A percentile compares a stretch with the other conserved stretches of the same genome.
These are phyloP conservation scores for Endoconidiophora polonica DNA, from an alignment of 2,329 filamentous ascomycete genomes.

Conservation along the genomic window DNA sequence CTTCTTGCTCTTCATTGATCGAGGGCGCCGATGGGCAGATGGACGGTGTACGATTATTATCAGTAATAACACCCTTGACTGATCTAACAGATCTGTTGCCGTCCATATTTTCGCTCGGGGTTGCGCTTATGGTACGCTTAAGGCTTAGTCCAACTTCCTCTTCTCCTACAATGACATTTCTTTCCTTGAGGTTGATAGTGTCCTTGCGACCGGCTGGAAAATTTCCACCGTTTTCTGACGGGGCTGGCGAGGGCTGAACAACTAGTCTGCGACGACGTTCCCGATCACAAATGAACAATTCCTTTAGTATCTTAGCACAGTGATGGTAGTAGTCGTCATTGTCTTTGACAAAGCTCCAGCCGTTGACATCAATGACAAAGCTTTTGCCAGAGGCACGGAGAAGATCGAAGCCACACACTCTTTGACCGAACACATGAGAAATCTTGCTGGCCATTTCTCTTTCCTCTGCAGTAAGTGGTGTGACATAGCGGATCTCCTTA, in stretches of 20 bases:
- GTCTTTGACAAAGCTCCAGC: slow-evolving; percentile 99
- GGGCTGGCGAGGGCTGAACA: slow-evolving; percentile 31
- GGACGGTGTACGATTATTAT: slow-evolving; percentile 20
- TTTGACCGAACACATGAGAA: slow-evolving; percentile 77
- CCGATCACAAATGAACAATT: slow-evolving; percentile 75
- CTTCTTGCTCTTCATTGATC: slow-evolving; percentile 18
- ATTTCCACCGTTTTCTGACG: slow-evolving; percentile 20
- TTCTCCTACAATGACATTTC: not conserved
- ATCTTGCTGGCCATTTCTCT: slow-evolving; percentile 78
- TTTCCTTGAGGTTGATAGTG: not conserved
- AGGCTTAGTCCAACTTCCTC: not conserved
- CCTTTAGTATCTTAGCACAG: slow-evolving; percentile 67
- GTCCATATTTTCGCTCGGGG: not conserved
- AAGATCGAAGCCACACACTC: slow-evolving; percentile 91
- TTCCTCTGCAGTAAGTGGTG: slow-evolving; percentile 64
- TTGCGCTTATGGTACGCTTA: not conserved
- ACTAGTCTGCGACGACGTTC: slow-evolving; percentile 39
- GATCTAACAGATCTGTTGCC: slow-evolving; percentile 1
- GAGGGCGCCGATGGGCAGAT: slow-evolving; percentile 25
- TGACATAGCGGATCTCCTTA: slow-evolving; percentile 93
- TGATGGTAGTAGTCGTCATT: slow-evolving; percentile 97
- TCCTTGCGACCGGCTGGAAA: not conserved
- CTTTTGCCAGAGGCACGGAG: slow-evolving; percentile 76
- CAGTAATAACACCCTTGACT: slow-evolving; percentile 3
- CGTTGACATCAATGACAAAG: slow-evolving; percentile 97